These are phyloP conservation scores for Penicillium roqueforti DNA, from an alignment of 495 filamentous ascomycete genomes.

Conservation along the genomic window DNA sequence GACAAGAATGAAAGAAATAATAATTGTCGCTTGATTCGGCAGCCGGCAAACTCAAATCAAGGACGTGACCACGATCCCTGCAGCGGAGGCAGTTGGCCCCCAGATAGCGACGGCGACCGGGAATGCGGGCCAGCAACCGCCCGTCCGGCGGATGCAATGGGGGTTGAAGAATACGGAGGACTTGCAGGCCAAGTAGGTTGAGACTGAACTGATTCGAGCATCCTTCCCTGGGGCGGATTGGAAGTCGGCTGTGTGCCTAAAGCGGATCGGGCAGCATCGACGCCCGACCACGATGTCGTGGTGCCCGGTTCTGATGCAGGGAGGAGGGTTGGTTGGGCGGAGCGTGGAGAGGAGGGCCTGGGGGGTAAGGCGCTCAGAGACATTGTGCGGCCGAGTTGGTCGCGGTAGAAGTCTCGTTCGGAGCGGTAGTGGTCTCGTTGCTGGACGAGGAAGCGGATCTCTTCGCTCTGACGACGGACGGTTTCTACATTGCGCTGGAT, in stretches of 20 bases:
- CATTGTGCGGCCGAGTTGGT: constrained; percentile 52
- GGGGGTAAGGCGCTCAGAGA: constrained; percentile 37
- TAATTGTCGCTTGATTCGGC: neutral
- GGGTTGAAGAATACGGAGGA: constrained; percentile 17
- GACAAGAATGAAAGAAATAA: neutral
- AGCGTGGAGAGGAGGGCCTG: constrained; percentile 41
- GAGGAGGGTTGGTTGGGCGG: constrained; percentile 4
- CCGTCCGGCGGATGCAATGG: constrained; percentile 4
- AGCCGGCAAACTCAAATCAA: neutral
- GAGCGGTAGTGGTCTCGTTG: constrained; percentile 52
- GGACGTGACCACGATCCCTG: constrained; percentile 23
- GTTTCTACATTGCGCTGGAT: constrained; percentile 55
- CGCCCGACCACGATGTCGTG: constrained; percentile 10
- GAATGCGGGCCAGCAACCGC: constrained; percentile 7
- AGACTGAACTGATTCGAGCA: constrained; percentile 13
- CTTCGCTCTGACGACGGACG: constrained; percentile 53
- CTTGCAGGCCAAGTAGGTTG: constrained; percentile 22
- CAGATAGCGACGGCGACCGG: constrained; percentile 15
- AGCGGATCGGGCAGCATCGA: constrained; percentile 7
- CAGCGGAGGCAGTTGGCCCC: constrained; percentile 20
- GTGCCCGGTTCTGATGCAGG: constrained; percentile 8
- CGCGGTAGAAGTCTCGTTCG: constrained; percentile 65
- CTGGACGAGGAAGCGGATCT: constrained; percentile 52
- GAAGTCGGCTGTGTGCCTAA: constrained; percentile 3
- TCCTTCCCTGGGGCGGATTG: constrained; percentile 3